Evolutionary conservation across 2,329 filamentous ascomycete species (phyloP).

Genomic region (Penicillium hesseltinei): DNA sequence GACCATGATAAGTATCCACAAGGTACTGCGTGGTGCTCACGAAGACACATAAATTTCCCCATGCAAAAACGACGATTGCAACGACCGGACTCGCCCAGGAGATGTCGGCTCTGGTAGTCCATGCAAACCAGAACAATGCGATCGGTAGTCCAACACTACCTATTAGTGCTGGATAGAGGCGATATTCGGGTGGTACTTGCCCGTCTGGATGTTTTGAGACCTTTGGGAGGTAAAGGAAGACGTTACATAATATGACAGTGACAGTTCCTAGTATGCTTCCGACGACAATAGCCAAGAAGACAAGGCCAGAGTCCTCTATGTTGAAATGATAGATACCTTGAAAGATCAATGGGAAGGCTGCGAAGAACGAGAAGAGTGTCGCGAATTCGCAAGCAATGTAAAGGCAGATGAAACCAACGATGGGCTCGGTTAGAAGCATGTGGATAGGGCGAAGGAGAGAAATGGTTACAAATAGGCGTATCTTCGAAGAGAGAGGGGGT

Average conservation of each 20-base stretch:
- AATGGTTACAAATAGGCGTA: constrained; percentile 23
- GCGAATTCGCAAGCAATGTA: constrained; percentile 77
- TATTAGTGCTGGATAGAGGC: constrained; percentile 20
- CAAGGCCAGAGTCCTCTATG: constrained; percentile 66
- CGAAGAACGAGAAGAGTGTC: constrained; percentile 80
- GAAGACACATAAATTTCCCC: constrained; percentile 23
- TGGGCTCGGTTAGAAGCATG: constrained; percentile 67
- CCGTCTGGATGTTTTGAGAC: not conserved
- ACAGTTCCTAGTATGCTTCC: constrained; percentile 60
- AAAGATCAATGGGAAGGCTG: constrained; percentile 81
- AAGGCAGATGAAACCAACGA: constrained; percentile 65
- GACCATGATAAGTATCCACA: constrained; percentile 16
- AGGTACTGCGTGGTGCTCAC: constrained; percentile 20
- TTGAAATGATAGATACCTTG: constrained; percentile 54
- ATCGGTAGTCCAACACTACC: constrained; percentile 19
- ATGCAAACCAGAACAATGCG: constrained; percentile 23
- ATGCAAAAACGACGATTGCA: constrained; percentile 18
- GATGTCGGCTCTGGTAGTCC: constrained; percentile 12
- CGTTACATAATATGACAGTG: constrained; percentile 17
- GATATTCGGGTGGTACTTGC: constrained; percentile 15
- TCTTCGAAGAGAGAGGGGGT: constrained; percentile 6
- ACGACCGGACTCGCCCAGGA: constrained; percentile 17
- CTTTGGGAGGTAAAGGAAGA: constrained; percentile 15
- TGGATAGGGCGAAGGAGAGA: constrained; percentile 56
- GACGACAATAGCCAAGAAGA: constrained; percentile 76